phyloP scores from a whole-genome alignment of 768 basidiomycete species.

The Crepidotus variabilis region DNA sequence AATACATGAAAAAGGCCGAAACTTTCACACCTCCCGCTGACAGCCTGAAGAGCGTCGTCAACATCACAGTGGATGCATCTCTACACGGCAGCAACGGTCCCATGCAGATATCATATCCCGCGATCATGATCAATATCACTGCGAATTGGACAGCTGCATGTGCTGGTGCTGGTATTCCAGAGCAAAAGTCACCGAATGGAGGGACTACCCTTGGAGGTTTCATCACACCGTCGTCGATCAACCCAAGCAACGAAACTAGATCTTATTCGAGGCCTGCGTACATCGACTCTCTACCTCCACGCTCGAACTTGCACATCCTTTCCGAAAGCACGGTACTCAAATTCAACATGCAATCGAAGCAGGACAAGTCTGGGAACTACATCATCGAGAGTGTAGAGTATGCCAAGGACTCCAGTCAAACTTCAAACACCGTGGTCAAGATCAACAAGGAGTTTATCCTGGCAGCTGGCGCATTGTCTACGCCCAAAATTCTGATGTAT shows the following conservation, averaged over 20 bases:
- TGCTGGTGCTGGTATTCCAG: constrained; percentile 37
- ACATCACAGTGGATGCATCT: constrained; percentile 38
- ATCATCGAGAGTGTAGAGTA: constrained; percentile 37
- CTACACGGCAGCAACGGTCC: constrained; percentile 52
- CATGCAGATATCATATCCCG: constrained; percentile 37
- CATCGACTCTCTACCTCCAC: constrained; percentile 55
- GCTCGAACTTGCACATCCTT: constrained; percentile 56
- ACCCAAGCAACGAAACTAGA: constrained; percentile 59
- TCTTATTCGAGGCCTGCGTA: constrained; percentile 65
- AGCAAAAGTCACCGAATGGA: constrained; percentile 37
- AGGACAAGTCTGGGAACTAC: constrained; percentile 28
- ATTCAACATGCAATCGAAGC: constrained; percentile 40
- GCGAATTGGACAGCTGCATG: constrained; percentile 55
- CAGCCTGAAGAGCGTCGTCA: constrained; percentile 31
- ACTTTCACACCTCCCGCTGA: constrained; percentile 47
- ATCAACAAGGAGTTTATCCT: constrained; percentile 60
- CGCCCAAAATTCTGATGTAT: constrained; percentile 46
- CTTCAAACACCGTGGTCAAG: constrained; percentile 36
- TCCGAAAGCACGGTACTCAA: constrained; percentile 52
- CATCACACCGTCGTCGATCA: constrained; percentile 57
- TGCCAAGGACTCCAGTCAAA: constrained; percentile 27
- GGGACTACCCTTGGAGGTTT: constrained; percentile 48
- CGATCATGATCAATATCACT: constrained; percentile 44
- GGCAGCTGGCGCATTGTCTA: constrained; percentile 45
- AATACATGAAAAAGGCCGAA: constrained; percentile 48